Base-by-base conservation (phyloP, 148 eudicot species). In the Silene latifolia region DNA sequence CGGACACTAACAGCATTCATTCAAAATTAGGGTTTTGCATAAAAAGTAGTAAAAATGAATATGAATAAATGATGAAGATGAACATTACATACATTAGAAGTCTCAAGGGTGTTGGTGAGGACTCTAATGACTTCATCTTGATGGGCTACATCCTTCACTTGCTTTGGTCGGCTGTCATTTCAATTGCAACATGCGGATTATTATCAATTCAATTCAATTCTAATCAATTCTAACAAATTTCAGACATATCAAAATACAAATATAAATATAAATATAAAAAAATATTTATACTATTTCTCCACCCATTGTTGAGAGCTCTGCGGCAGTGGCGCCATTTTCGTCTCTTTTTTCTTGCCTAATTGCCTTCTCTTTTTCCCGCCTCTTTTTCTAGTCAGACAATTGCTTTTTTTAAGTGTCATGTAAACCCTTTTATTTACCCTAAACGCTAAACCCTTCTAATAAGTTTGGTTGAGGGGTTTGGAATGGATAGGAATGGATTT, bases 131-230 rank as follows among this genome's bases (percentile, higher is more conserved):
- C 97, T 82, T 92, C 97, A 44, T 92, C 98, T 70, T 95, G 98
- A 74, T 95, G 92, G 1, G 97, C 97, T 1, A 95, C 98, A 53
- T 95, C 98, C 86, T 94, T 92, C 73, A 95, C 98, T 84, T 92
- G 87, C 89, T 70, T 95, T 8, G 97, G 98, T 59, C 98, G 88
- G 76, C 98, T 94, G 89, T 19, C 17, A 24, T 72, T 44, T 67
- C 15, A 5, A 23, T 63, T 21, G 23, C 58, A 63, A 27, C 29
- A 27, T 27, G 3, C 29, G 29, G 3, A 27, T 1, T 27, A 27
- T 27, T 27, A 27, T 7, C 5, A 25, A 4, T 4, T 63, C n/a
- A n/a, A n/a, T n/a, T n/a, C 8, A 17, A 29, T 42, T 5, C 35
- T 32, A 32, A 32, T 4, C 2, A 35, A 53, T n/a, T n/a, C n/a